Evolutionary conservation across 495 filamentous ascomycete species (phyloP).

Genomic region (Ramalina peruviana): DNA sequence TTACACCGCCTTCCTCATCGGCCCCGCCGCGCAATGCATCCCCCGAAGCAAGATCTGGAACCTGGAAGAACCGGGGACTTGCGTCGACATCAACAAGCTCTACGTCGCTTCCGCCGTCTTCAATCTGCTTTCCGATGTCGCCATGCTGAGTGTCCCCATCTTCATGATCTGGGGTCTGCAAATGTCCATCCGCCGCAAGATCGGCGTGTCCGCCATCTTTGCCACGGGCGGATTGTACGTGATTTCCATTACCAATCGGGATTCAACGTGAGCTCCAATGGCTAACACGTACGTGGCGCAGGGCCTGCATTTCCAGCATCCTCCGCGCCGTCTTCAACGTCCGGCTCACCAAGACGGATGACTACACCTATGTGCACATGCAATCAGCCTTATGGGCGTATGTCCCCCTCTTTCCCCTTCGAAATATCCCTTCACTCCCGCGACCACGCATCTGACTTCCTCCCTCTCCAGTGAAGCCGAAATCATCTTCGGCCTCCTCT

Average conservation of each 20-base stretch:
- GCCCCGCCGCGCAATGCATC: conserved; percentile 11
- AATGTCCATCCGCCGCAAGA: conserved; percentile 9
- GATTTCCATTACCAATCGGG: not conserved
- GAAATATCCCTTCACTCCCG: no score
- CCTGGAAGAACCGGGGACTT: conserved; percentile 4
- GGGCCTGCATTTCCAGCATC: conserved; percentile 10
- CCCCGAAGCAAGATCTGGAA: conserved; percentile 12
- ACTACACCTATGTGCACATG: conserved; percentile 5
- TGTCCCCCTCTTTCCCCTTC: not conserved
- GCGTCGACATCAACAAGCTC: conserved; percentile 4
- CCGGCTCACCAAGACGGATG: not conserved
- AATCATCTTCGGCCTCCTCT: conserved; percentile 5
- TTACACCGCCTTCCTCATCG: conserved; percentile 8
- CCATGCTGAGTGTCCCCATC: conserved; percentile 8
- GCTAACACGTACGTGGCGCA: not conserved
- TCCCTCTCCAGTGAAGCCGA: not conserved
- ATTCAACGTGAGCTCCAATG: not conserved
- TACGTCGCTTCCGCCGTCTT: conserved; percentile 1
- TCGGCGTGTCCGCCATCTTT: conserved; percentile 6
- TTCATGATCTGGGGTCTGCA: conserved; percentile 12
- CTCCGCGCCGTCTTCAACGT: conserved; percentile 2
- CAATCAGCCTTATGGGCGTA: conserved; percentile 6
- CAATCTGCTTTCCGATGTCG: conserved; percentile 10
- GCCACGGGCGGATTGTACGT: conserved; percentile 7
- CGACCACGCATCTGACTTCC: no score